Conservation (phyloP, 352 stramenopile species). For the Globisporangium apiculatum region DNA sequence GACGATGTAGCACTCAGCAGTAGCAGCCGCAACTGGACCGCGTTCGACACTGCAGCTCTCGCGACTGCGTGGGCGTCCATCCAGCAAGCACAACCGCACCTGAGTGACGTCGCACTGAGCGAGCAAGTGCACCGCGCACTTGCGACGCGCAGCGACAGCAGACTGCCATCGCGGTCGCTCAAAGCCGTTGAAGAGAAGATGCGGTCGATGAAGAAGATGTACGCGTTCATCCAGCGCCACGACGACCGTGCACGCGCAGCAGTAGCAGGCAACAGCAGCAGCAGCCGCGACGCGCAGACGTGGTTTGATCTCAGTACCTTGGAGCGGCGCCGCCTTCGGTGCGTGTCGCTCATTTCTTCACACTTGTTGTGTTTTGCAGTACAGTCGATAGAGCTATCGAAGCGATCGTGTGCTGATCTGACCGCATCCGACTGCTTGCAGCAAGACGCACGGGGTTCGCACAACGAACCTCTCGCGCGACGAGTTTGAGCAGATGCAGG, state of each 20-base stretch:
- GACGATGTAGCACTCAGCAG: neutral
- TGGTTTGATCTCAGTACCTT: conserved; percentile 59
- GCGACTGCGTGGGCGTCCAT: conserved; percentile 42
- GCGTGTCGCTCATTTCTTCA: neutral
- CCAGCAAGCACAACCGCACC: conserved; percentile 18
- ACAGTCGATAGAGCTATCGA: too few species aligned
- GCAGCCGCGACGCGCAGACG: conserved; percentile 12
- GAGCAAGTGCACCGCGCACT: conserved; percentile 51
- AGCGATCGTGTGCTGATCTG: too few species aligned
- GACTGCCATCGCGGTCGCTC: conserved; percentile 28
- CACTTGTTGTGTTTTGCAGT: too few species aligned
- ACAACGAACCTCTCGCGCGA: conserved; percentile 31
- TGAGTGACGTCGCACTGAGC: conserved; percentile 36
- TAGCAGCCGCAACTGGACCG: conserved; percentile 9
- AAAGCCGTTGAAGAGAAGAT: conserved; percentile 71
- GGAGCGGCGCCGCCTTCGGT: conserved; percentile 38
- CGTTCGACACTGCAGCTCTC: conserved; percentile 6
- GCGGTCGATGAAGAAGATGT: conserved; percentile 77
- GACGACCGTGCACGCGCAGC: conserved; percentile 14
- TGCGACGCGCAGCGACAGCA: conserved; percentile 31
- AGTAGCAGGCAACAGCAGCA: neutral
- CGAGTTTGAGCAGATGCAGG: conserved; percentile 34
- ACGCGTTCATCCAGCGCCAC: conserved; percentile 48
- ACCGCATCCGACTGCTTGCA: neutral
- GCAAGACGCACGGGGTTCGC: conserved; percentile 29